These are phyloP conservation scores for Monilinia polystroma DNA, from an alignment of 2,329 filamentous ascomycete species.

Conservation along the genomic window DNA sequence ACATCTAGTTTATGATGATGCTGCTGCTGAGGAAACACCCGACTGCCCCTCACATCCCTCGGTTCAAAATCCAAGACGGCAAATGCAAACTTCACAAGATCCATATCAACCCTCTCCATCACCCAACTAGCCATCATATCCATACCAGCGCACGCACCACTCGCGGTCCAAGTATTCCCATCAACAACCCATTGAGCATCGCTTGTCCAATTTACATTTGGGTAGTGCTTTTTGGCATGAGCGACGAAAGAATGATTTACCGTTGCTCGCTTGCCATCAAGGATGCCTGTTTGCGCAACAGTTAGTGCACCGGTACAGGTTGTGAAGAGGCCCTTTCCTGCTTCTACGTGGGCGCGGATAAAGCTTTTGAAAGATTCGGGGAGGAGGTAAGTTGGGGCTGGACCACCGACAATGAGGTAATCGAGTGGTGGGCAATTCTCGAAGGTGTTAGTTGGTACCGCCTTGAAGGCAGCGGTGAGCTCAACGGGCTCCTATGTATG, in stretches of 20 bases:
- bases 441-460: constrained; percentile 30
- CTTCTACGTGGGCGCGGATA: constrained; percentile 41
- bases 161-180: constrained; percentile 49
- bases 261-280: constrained; percentile 47
- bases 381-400: constrained; percentile 38
- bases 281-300: constrained; percentile 41
- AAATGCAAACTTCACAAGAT: constrained; percentile 28
- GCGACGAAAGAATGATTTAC: constrained; percentile 43
- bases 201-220: constrained; percentile 47
- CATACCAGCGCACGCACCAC: constrained; percentile 48
- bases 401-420: constrained; percentile 42
- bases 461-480: constrained; percentile 25
- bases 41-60: constrained; percentile 40
- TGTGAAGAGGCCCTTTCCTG: constrained; percentile 42
- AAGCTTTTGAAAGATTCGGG: constrained; percentile 39
- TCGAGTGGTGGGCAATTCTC: constrained; percentile 44
- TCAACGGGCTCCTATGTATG: constrained; percentile 26
- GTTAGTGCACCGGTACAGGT: constrained; percentile 44
- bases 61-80: constrained; percentile 34
- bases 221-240: constrained; percentile 39
- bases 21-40: constrained; percentile 24
- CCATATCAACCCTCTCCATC: constrained; percentile 30
- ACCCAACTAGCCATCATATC: constrained; percentile 39
- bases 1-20: constrained; percentile 23
- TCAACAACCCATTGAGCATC: constrained; percentile 47